These are phyloP conservation scores for Ensete glaucum DNA, from an alignment of 176 grass and related monocot genomes.

Conservation along the genomic window DNA sequence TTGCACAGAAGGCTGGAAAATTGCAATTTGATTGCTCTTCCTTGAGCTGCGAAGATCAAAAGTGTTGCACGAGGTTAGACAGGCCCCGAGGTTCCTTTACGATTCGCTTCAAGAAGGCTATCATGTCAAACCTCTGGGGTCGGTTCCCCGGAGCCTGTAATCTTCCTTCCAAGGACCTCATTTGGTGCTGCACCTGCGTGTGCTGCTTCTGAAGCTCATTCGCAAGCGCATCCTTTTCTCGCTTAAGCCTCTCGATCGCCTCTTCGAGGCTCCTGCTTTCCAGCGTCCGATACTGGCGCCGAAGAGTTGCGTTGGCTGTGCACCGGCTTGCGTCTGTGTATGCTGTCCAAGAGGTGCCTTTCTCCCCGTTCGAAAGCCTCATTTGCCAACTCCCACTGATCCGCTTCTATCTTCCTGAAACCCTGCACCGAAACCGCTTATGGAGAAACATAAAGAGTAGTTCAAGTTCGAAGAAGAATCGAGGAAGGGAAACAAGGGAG, in stretches of 20 bases:
- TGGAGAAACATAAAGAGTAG: no score
- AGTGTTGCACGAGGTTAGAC: slow-evolving; percentile 34
- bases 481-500: no score
- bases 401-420: slow-evolving; percentile 76
- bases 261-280: slow-evolving; percentile 70
- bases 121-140: slow-evolving; percentile 49
- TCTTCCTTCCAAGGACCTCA: slow-evolving; percentile 74
- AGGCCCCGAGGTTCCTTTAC: slow-evolving; percentile 40
- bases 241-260: slow-evolving; percentile 69
- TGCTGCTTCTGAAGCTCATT: slow-evolving; percentile 57
- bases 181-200: slow-evolving; percentile 44
- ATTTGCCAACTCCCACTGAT: slow-evolving; percentile 93
- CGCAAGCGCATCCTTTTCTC: slow-evolving; percentile 37
- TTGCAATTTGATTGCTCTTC: slow-evolving; percentile 50
- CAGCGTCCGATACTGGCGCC: slow-evolving; percentile 38
- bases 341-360: slow-evolving; percentile 51
- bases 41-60: slow-evolving; percentile 43
- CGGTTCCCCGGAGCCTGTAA: slow-evolving; percentile 42
- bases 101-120: slow-evolving; percentile 43
- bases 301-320: slow-evolving; percentile 30
- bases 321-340: slow-evolving; percentile 85
- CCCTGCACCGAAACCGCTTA: slow-evolving; percentile 27
- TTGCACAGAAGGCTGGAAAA: slow-evolving; percentile 17
- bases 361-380: slow-evolving; percentile 66
- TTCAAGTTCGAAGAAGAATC: no score